Conservation (phyloP, 495 filamentous ascomycete species). For the Aspergillus kassunensis region DNA sequence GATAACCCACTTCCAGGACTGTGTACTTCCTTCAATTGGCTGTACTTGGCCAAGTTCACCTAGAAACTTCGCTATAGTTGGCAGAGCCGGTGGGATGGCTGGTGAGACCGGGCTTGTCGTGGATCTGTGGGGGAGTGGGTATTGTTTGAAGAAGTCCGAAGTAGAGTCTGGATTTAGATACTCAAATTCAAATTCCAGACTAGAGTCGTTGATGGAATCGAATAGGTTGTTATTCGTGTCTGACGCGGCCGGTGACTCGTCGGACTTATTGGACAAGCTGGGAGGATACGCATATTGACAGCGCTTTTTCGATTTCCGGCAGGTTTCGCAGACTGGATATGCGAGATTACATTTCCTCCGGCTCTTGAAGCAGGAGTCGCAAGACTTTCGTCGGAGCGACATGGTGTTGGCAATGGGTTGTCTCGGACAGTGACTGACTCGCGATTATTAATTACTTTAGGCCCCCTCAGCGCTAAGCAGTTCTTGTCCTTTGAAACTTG, state of each 20-base stretch:
- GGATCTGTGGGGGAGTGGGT: neutral
- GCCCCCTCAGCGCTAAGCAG: too few species aligned
- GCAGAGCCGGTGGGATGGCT: neutral
- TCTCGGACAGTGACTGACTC: too few species aligned
- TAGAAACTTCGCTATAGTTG: neutral
- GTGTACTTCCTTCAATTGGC: neutral
- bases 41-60: slow-evolving; percentile 1
- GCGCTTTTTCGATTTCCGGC: slow-evolving; percentile 1
- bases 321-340: slow-evolving; percentile 2
- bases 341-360: slow-evolving; percentile 3
- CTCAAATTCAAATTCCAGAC: too few species aligned
- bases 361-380: slow-evolving; percentile 7
- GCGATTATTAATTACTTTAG: too few species aligned
- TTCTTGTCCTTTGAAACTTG: too few species aligned
- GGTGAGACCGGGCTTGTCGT: neutral
- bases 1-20: slow-evolving; percentile 2
- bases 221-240: too few species aligned
- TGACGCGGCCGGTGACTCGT: neutral
- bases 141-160: neutral
- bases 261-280: neutral
- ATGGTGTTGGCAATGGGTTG: neutral
- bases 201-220: neutral
- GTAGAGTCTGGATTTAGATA: neutral
- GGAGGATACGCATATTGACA: slow-evolving; percentile 9
- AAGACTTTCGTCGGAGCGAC: slow-evolving; percentile 9